Evolutionary conservation across 352 stramenopile species (phyloP), one percentile per base, ranked within the genome.

Genomic region (Globisporangium spinosum): DNA sequence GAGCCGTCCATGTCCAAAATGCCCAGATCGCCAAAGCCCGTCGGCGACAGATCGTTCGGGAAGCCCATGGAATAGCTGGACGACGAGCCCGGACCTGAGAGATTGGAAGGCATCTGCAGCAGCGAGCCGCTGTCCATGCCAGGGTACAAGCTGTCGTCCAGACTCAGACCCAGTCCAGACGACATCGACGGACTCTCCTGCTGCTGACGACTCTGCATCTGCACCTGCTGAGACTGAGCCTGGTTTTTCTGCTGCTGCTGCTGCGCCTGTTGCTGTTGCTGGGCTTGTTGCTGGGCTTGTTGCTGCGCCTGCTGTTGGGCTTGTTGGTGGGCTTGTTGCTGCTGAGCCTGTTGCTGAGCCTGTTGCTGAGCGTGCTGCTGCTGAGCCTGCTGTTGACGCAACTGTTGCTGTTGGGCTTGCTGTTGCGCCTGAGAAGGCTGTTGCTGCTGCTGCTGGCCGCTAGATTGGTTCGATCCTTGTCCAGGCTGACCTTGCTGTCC

Each of bases 1-100:
- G 83, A 77, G 66, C 83, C 81, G 43, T 93, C 85, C 55, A 91
- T 89, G 63, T 93, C 85, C 22, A 93, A 70, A 62, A 90, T 75
- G 29, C 73, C 74, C 23, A 84, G 71, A 68, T 93, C 85, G 70
- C 85, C 89, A 51, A 90, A 89, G 62, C 80, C 82, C 20, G 80
- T 89, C 1, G 83, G 83, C 13, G 78, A 89, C 40, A 89, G 65
- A 53, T 90, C 80, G 64, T 84, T 89, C 35, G 71, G 70, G 60
- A 90, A 91, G 51, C 72, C 77, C 75, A 90, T 89, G 9, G 67
- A 69, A 58, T 85, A 89, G 34, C 67, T 76, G 12, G 73, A 82
- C 22, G 75, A 77, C 17, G 67, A 69, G 1, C 71, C 64, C 1
- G 76, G 74, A 0, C 71, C 73, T 34, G 64, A 68, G 35, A 91